A percentile compares a stretch with the other conserved stretches of the same genome.
Evolutionary conservation across 768 basidiomycete species (phyloP).

Genomic region (Boletus speciosus): DNA sequence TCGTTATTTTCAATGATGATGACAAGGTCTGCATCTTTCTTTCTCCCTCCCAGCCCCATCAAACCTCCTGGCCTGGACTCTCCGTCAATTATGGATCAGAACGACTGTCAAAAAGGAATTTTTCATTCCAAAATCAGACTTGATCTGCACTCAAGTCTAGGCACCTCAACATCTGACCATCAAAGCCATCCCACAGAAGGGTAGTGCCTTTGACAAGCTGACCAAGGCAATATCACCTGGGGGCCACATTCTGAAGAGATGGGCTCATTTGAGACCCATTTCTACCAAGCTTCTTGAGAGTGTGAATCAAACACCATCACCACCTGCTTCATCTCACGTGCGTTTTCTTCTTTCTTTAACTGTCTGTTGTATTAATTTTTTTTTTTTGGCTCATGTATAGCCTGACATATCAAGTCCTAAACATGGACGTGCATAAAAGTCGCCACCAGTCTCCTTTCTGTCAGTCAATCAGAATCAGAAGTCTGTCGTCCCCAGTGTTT

Average conservation of each 20-base stretch:
- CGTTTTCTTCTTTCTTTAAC: background rate
- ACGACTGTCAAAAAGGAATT: no score
- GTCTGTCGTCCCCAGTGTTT: slow-evolving; percentile 30
- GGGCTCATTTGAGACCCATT: slow-evolving; percentile 68
- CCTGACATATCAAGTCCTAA: slow-evolving; percentile 16
- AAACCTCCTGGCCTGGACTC: no score
- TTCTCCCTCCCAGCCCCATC: no score
- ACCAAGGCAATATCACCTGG: no score
- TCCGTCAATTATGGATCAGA: no score
- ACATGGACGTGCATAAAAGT: slow-evolving; percentile 5
- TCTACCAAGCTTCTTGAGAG: slow-evolving; percentile 63
- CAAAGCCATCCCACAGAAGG: no score
- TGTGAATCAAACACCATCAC: slow-evolving; percentile 43
- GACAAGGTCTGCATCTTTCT: no score
- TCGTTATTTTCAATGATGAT: no score
- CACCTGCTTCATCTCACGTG: slow-evolving; percentile 32
- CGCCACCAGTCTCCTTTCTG: slow-evolving; percentile 32
- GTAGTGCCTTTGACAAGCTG: no score
- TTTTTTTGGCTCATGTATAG: background rate
- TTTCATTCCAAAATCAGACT: no score
- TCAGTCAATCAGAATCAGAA: slow-evolving; percentile 41
- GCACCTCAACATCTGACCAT: no score
- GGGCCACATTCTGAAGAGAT: slow-evolving; percentile 38
- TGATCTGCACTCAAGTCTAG: no score
- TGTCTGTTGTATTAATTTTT: background rate